Conservation (phyloP, 179 eudicot genomes). For the Heliamphora pulchella region DNA sequence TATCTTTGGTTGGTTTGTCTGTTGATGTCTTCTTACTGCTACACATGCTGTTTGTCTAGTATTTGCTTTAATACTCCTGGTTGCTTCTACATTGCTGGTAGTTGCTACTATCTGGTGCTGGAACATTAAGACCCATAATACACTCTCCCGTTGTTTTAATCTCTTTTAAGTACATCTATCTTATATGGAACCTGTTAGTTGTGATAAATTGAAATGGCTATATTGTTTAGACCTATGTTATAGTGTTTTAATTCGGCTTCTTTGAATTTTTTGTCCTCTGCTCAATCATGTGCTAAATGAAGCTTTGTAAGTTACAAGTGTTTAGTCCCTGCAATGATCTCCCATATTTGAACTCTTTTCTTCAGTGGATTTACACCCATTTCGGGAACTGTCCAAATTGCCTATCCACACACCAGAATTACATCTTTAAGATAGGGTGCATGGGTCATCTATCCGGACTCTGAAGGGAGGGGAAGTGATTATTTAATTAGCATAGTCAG, state of each 20-base stretch:
- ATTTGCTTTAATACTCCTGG: too few relatives aligned
- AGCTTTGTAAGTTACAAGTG: constrained; percentile 26
- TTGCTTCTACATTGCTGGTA: too few relatives aligned
- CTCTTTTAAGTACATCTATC: too few relatives aligned
- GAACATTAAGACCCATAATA: too few relatives aligned
- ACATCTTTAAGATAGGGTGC: constrained; percentile 44
- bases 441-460: constrained; percentile 58
- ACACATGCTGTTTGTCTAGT: too few relatives aligned
- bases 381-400: constrained; percentile 34
- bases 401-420: constrained; percentile 44
- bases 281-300: constrained; percentile 31
- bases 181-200: too few relatives aligned
- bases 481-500: too few relatives aligned
- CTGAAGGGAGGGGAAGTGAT: constrained; percentile 33
- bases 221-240: not conserved
- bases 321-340: constrained; percentile 51
- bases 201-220: constrained; percentile 1
- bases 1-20: too few relatives aligned
- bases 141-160: too few relatives aligned
- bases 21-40: too few relatives aligned
- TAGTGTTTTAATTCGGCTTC: constrained; percentile 13
- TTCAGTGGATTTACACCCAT: constrained; percentile 57
- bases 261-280: constrained; percentile 24
- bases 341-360: constrained; percentile 43
- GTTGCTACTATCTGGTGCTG: too few relatives aligned